Conservation (phyloP, 768 basidiomycete species). For the Tricholoma flavovirens region DNA sequence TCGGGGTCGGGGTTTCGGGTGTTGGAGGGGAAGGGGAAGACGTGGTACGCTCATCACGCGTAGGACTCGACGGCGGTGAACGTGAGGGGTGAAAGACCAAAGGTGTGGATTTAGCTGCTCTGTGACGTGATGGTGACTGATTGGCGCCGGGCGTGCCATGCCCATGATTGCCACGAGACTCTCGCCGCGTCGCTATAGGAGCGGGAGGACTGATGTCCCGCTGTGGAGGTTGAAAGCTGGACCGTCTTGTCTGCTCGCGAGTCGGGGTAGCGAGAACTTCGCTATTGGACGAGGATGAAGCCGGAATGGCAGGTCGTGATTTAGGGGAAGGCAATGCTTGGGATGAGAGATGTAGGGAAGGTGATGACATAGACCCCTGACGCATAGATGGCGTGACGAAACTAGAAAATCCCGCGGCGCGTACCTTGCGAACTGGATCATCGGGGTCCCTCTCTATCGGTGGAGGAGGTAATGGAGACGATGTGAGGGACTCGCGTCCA, state of each 20-base stretch:
- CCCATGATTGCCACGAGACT: slow-evolving; percentile 10
- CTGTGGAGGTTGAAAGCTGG: slow-evolving; percentile 29
- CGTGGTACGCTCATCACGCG: slow-evolving; percentile 11
- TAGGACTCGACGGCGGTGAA: slow-evolving; percentile 17
- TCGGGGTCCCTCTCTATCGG: slow-evolving; percentile 21
- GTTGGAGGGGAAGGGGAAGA: not conserved
- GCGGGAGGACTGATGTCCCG: slow-evolving; percentile 35
- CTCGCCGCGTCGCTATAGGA: slow-evolving; percentile 11
- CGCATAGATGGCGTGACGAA: slow-evolving; percentile 64
- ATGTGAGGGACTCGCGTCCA: slow-evolving; percentile 34
- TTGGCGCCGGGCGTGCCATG: slow-evolving; percentile 13
- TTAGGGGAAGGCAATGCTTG: slow-evolving; percentile 50
- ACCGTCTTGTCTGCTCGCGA: slow-evolving; percentile 38
- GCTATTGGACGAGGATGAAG: slow-evolving; percentile 42
- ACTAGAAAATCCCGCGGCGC: slow-evolving; percentile 49
- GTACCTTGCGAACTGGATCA: slow-evolving; percentile 31
- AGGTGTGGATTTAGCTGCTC: slow-evolving; percentile 26
- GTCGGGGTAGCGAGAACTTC: slow-evolving; percentile 41
- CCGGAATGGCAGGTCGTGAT: slow-evolving; percentile 41
- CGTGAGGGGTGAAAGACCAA: slow-evolving; percentile 23
- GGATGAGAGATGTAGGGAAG: slow-evolving; percentile 60
- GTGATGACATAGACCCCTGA: slow-evolving; percentile 70
- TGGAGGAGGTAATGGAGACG: slow-evolving; percentile 35
- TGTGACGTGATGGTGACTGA: slow-evolving; percentile 25
- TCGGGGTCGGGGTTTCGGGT: slow-evolving; percentile 32